A percentile compares a stretch with the other conserved stretches of the same genome.
Evolutionary conservation across 2,329 filamentous ascomycete genomes (phyloP).

Genomic region (Ascochyta pisi): DNA sequence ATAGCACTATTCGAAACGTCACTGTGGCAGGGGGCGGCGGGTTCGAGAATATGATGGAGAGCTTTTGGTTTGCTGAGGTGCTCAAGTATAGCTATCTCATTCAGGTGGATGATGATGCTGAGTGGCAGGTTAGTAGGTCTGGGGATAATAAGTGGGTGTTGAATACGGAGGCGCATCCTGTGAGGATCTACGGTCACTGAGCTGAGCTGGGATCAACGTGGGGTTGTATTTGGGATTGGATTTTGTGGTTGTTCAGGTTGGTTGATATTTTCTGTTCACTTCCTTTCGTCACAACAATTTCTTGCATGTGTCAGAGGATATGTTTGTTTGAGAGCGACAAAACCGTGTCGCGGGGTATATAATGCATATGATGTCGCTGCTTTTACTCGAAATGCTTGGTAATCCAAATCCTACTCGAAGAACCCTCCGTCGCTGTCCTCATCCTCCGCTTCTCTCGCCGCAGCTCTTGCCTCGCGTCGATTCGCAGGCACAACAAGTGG

Average conservation of each 20-base stretch:
- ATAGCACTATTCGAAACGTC: slow-evolving; percentile 70
- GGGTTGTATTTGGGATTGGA: too few species aligned
- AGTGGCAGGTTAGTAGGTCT: slow-evolving; percentile 62
- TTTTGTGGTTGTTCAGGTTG: too few species aligned
- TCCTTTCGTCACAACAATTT: not conserved
- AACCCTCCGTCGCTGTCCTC: slow-evolving; percentile 50
- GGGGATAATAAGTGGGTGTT: slow-evolving; percentile 64
- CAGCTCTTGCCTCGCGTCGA: slow-evolving; percentile 29
- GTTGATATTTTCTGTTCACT: not conserved
- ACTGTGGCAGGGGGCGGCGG: slow-evolving; percentile 67
- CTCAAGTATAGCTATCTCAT: slow-evolving; percentile 84
- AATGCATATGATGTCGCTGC: slow-evolving; percentile 9
- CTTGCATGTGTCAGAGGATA: not conserved
- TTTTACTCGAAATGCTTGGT: not conserved
- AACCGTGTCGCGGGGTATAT: slow-evolving; percentile 25
- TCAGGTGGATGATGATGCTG: slow-evolving; percentile 64
- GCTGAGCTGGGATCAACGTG: not conserved
- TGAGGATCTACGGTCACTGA: slow-evolving; percentile 50
- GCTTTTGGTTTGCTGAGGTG: slow-evolving; percentile 87
- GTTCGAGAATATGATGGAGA: slow-evolving; percentile 77
- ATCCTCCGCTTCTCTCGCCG: slow-evolving; percentile 29
- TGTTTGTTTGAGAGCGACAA: not conserved
- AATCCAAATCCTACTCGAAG: slow-evolving; percentile 38
- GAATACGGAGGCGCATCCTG: slow-evolving; percentile 71
- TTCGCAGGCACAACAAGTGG: slow-evolving; percentile 21